phyloP scores from a whole-genome alignment of 208 protist genomes.

The Plasmodiophora brassicae region DNA sequence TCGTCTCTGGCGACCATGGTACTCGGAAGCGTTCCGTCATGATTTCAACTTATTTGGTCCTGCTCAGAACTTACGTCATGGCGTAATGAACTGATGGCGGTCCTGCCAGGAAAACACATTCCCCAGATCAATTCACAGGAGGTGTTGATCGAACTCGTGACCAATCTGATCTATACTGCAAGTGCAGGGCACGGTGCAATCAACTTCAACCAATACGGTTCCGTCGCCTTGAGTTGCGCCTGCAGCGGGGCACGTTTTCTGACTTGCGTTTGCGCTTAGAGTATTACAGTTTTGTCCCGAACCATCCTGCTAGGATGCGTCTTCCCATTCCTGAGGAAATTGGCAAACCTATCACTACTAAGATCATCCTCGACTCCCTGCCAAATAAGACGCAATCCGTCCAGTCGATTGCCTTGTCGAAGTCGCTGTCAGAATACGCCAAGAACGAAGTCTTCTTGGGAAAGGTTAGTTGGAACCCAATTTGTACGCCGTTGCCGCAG shows the following conservation, averaged over 20 bases:
- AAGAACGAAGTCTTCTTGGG: not conserved
- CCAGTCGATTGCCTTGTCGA: not conserved
- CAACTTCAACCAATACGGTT: constrained; percentile 35
- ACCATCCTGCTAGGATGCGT: not conserved
- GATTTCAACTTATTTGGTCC: too few species aligned
- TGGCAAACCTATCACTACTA: not conserved
- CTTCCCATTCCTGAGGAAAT: not conserved
- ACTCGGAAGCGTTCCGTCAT: too few species aligned
- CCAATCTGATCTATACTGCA: not conserved
- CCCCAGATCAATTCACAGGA: not conserved
- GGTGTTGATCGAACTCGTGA: not conserved
- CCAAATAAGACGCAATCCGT: constrained; percentile 11
- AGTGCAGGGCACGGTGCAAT: not conserved
- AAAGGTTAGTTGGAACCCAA: too few species aligned
- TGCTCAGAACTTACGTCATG: not conserved
- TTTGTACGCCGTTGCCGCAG: too few species aligned
- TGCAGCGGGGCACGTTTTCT: not conserved
- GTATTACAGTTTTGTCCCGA: not conserved
- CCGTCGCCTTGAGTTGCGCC: not conserved
- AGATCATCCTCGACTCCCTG: not conserved
- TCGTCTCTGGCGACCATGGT: not conserved
- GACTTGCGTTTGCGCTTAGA: not conserved
- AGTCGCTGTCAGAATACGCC: not conserved
- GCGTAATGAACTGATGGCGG: not conserved
- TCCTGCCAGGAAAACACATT: not conserved